Evolutionary conservation across 345 rosid genomes (phyloP), one percentile per base, ranked within the genome.

Genomic region (Salix brachista): DNA sequence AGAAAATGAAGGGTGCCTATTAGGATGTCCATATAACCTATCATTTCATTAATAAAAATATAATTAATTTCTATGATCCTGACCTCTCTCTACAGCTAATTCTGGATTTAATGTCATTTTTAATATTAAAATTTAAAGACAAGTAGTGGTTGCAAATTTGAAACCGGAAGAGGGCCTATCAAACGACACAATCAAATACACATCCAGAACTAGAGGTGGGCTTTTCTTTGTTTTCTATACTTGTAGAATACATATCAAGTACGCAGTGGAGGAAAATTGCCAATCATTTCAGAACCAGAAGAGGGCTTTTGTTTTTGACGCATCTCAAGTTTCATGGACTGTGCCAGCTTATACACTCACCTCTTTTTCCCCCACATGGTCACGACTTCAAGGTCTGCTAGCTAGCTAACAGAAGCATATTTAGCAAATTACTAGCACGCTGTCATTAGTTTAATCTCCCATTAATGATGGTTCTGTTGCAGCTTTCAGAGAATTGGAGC

Each of bases 241-340:
- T 4, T 13, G 19, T 46, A 46, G 19, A 46, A 46, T 46, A 46
- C 52, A 78, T 48, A 50, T 39, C 44, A 65, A 23, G 52, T 66
- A 36, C 42, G 36, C 36, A 32, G 18, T 66, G 6, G 11, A 30
- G n/a, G 41, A 7, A 69, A 67, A 69, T 42, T 65, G 60, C 64
- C 75, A 69, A 81, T 65, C 52, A 21, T 67, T 23, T 32, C 18
- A 62, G 17, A 18, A 34, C 42, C 2, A 34, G 36, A 32, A 66
- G 19, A 46, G 52, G 52, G 52, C 41, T 30, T 18, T 23, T 17
- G 46, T 39, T 16, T 13, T n/a, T 69, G 48, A 68, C 39, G 17
- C 70, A 42, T 34, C 52, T 69, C 37, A n/a, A 4, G 41, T 70
- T 77, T 81, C 65, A 89, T 91, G 96, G 91, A 87, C 34, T 86